These are phyloP conservation scores for Globisporangium viniferum DNA, from an alignment of 352 stramenopile species.

Conservation along the genomic window DNA sequence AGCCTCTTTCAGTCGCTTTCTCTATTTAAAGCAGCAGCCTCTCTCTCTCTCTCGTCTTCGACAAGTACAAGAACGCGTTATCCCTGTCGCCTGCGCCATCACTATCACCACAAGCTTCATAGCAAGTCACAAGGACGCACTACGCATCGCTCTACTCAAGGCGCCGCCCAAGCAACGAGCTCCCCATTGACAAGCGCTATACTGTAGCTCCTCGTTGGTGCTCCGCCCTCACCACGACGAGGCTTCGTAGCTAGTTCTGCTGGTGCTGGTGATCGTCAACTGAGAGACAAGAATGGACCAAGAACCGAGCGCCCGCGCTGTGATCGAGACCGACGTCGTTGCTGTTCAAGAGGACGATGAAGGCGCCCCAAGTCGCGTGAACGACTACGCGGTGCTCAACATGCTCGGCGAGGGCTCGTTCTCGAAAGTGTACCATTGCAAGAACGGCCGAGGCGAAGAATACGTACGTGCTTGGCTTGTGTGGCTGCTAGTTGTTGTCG, in stretches of 20 bases:
- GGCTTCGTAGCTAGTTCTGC: no score
- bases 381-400: conserved; percentile 60
- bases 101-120: neutral
- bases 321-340: conserved; percentile 65
- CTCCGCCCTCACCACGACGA: no score
- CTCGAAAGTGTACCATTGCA: conserved; percentile 74
- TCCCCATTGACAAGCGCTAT: neutral
- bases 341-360: conserved; percentile 61
- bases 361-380: conserved; percentile 62
- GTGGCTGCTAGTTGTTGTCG: neutral
- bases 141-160: no score
- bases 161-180: neutral
- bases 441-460: conserved; percentile 39
- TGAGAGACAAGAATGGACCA: neutral
- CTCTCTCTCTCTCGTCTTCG: no score
- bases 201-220: neutral
- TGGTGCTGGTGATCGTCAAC: no score
- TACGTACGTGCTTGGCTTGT: conserved; percentile 36
- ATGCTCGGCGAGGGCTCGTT: conserved; percentile 76
- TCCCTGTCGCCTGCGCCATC: neutral
- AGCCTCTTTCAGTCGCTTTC: no score
- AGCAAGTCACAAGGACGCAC: neutral
- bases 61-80: neutral
- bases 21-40: no score
- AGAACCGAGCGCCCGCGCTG: conserved; percentile 10